Base-by-base conservation (phyloP, 2,329 filamentous ascomycete genomes). In the Stromatinia cepivora region DNA sequence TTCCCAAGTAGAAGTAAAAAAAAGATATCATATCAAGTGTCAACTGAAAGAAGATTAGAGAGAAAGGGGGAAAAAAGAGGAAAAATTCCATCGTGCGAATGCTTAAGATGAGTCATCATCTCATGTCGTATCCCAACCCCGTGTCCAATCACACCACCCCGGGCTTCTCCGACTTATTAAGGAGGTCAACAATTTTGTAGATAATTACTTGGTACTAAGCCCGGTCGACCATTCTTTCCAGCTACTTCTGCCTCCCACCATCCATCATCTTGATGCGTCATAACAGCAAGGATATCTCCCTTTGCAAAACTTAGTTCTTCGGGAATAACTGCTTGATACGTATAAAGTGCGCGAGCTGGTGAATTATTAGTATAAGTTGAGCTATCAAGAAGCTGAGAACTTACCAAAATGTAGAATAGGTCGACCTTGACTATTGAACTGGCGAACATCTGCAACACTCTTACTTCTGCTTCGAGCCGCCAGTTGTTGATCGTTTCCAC, bases 241-340 rank as follows among this genome's bases (percentile, higher is more conserved):
- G 94, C 92, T 53, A 97, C 88, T 80, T 97, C 94, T 17, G 96
- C 96, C 82, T 99, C 95, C 95, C 96, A 99, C 95, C 95, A 99
- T 28, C 95, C 95, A 78, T 99, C 95, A 79, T 99, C 95, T 81
- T 99, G 95, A 76, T 97, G 88, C 71, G 94, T 87, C 59, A 97
- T 83, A 20, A 99, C 89, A 2, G 94, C 93, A 20, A 99, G 84
- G 70, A 94, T 88, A 78, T 99, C 96, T 61, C 94, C 94, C 82
- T 99, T 99, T 59, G 85, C 85, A 80, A 99, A 99, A 20, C 91
- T 91, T 28, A 99, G 83, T 81, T 99, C 96, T 79, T 98, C 95
- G 0, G 94, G 93, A 70, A 99, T 99, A 31, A 93, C 94, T 3
- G 95, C 93, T 77, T 91, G 89, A 80, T 99, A 99, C 83, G 92